phyloP scores from a whole-genome alignment of 176 grass and related monocot genomes.

The Zea mays region Zm-B73-REFERENCE-NAM-5.0 NC_050101.1:177716001-177716500 shows the following conservation, averaged over 20 bases:
- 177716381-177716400: background rate
- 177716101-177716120: background rate
- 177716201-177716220: conserved; percentile 6
- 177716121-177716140: conserved; percentile 30
- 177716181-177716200: no score
- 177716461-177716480: conserved; percentile 13
- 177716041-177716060: background rate
- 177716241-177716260: background rate
- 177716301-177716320: no score
- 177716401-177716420: conserved; percentile 1
- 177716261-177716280: background rate
- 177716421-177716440: background rate
- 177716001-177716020: conserved; percentile 9
- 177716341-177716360: conserved; percentile 25
- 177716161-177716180: background rate
- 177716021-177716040: conserved; percentile 26
- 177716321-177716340: no score
- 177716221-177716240: conserved; percentile 43
- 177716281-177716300: background rate
- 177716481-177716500: conserved; percentile 25
- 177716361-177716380: background rate
- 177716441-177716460: background rate
- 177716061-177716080: background rate
- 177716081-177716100: background rate
- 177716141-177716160: conserved; percentile 26